Percentiles rank a stretch among this genome's conserved stretches.
Evolutionary conservation across 352 stramenopile species (phyloP).

Genomic region (Phytophthora sojae): DNA sequence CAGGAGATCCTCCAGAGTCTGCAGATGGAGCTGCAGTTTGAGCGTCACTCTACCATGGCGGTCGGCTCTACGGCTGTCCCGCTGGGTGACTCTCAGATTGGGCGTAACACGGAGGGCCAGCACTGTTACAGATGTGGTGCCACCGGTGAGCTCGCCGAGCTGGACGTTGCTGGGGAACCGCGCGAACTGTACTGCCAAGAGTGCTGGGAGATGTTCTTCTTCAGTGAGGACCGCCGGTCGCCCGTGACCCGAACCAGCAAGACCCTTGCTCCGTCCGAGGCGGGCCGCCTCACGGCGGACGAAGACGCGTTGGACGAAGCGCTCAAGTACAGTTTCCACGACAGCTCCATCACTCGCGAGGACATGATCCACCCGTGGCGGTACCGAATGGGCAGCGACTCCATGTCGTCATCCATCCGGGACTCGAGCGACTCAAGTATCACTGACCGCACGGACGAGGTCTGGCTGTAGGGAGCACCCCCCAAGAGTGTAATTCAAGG

Average conservation of each 20-base stretch:
- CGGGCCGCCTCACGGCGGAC: constrained; percentile 33
- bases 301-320: constrained; percentile 51
- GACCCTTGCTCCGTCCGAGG: constrained; percentile 32
- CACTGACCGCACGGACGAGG: constrained; percentile 48
- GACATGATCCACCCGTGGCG: constrained; percentile 69
- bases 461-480: constrained; percentile 53
- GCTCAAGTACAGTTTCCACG: constrained; percentile 83
- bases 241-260: constrained; percentile 33
- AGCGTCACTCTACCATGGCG: constrained; percentile 73
- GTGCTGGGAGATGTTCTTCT: constrained; percentile 83
- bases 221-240: constrained; percentile 50
- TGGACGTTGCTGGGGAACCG: constrained; percentile 52
- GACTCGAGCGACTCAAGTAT: constrained; percentile 72
- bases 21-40: constrained; percentile 84
- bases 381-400: constrained; percentile 52
- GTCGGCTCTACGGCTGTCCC: constrained; percentile 48
- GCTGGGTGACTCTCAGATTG: constrained; percentile 17
- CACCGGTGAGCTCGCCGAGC: constrained; percentile 58
- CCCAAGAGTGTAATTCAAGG: constrained; percentile 7
- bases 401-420: constrained; percentile 53
- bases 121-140: constrained; percentile 68
- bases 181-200: constrained; percentile 74
- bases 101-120: constrained; percentile 34
- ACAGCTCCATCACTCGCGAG: constrained; percentile 61
- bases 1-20: constrained; percentile 80